phyloP scores from a whole-genome alignment of 2,329 filamentous ascomycete genomes.

The Nigrograna mackinnonii region DNA sequence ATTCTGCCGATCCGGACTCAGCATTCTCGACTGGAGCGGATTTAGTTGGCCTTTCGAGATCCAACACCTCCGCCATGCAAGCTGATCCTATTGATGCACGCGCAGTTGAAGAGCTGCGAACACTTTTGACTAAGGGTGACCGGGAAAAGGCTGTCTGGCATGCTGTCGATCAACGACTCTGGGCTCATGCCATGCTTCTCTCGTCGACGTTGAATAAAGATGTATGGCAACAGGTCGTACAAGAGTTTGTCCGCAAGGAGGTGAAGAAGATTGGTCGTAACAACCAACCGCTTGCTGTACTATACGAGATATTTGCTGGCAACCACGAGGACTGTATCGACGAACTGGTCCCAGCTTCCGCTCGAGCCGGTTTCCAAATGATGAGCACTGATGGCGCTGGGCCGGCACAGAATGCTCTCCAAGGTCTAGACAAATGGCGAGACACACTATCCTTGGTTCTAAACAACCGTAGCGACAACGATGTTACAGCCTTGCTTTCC shows the following conservation, averaged over 20 bases:
- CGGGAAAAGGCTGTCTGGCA: conserved; percentile 91
- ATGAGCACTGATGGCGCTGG: conserved; percentile 69
- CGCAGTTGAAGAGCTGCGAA: conserved; percentile 73
- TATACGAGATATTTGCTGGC: conserved; percentile 93
- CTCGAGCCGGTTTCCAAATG: conserved; percentile 88
- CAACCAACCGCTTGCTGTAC: conserved; percentile 83
- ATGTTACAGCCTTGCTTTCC: conserved; percentile 75
- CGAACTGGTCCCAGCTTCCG: conserved; percentile 90
- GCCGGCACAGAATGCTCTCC: conserved; percentile 71
- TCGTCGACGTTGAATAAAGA: conserved; percentile 74
- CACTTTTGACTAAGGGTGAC: conserved; percentile 75
- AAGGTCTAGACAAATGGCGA: conserved; percentile 90
- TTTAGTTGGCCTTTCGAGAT: conserved; percentile 34
- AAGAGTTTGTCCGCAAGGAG: conserved; percentile 94
- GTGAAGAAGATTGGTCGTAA: conserved; percentile 80
- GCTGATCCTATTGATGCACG: conserved; percentile 71
- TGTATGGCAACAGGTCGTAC: conserved; percentile 88
- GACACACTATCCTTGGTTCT: conserved; percentile 86
- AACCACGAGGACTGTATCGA: conserved; percentile 95
- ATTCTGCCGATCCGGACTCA: conserved; percentile 19
- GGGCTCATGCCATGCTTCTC: conserved; percentile 95
- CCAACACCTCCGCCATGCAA: conserved; percentile 33
- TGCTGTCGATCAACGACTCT: conserved; percentile 88
- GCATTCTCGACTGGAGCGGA: conserved; percentile 40
- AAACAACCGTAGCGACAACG: conserved; percentile 83